phyloP scores from a whole-genome alignment of 2,329 filamentous ascomycete species.

The Colletotrichum viniferum region DNA sequence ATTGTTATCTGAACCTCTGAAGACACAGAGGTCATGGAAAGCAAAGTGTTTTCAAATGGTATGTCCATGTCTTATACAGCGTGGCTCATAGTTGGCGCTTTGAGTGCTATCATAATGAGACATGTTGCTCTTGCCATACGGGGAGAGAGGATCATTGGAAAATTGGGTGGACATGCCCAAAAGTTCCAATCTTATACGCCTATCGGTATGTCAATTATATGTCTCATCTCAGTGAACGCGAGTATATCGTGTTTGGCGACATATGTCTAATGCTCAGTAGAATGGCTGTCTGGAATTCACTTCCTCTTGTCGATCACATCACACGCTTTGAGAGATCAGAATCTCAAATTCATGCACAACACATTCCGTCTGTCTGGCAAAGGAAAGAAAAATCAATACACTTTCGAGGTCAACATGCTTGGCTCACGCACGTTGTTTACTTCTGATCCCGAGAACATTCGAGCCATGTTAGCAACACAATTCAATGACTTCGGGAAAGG shows the following conservation, averaged over 20 bases:
- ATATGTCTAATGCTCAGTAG: neutral
- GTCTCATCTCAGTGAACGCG: too few relatives aligned
- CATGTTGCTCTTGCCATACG: neutral
- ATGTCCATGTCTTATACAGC: neutral
- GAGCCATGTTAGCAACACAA: slow-evolving; percentile 49
- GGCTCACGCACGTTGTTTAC: slow-evolving; percentile 42
- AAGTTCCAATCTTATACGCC: neutral
- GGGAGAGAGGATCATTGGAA: neutral
- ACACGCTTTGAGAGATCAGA: neutral
- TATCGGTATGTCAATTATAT: neutral
- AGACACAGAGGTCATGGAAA: neutral
- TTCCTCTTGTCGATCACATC: neutral
- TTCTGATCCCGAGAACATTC: slow-evolving; percentile 55
- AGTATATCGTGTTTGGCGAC: neutral
- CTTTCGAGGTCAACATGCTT: neutral
- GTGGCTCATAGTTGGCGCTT: neutral
- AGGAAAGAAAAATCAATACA: neutral
- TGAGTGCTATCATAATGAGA: neutral
- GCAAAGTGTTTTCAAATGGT: neutral
- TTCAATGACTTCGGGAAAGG: slow-evolving; percentile 60
- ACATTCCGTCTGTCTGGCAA: neutral
- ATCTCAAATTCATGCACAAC: slow-evolving; percentile 1
- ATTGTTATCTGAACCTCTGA: neutral
- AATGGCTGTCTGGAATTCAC: neutral
- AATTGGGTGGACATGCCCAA: neutral